phyloP scores from a whole-genome alignment of 768 basidiomycete species.

The Gymnopilus junonius region DNA sequence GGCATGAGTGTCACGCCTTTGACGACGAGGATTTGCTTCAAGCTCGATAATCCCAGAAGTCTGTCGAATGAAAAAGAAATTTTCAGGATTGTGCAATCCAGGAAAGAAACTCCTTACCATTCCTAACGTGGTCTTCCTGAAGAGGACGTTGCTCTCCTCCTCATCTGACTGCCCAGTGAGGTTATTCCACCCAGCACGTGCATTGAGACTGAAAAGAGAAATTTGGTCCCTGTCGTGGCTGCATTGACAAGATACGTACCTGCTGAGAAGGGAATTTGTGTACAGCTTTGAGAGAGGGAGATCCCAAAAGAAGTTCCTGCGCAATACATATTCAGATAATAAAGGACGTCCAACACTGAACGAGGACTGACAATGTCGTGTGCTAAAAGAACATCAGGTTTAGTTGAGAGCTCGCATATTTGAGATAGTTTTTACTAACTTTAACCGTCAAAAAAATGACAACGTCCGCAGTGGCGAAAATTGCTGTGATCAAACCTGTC shows the following conservation, averaged over 20 bases:
- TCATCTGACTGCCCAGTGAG: not conserved
- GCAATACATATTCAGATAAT: not conserved
- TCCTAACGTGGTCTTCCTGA: not conserved
- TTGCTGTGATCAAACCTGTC: constrained; percentile 32
- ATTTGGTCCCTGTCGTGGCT: not conserved
- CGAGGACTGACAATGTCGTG: not conserved
- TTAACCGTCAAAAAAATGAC: constrained; percentile 31
- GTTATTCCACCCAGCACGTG: not conserved
- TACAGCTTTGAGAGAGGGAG: constrained; percentile 35
- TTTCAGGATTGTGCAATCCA: not conserved
- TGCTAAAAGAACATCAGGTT: not conserved
- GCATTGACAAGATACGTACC: constrained; percentile 6
- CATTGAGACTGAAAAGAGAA: not conserved
- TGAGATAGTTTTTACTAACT: constrained; percentile 18
- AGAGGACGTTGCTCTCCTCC: constrained; percentile 1
- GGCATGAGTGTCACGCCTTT: not conserved
- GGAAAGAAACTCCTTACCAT: not conserved
- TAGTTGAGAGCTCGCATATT: not conserved
- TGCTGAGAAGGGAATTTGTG: constrained; percentile 31
- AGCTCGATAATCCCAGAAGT: not conserved
- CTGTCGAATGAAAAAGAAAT: not conserved
- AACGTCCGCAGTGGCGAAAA: constrained; percentile 33
- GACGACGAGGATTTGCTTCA: not conserved
- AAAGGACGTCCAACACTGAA: too few relatives aligned
- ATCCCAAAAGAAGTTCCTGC: constrained; percentile 33